Evolutionary conservation across 139 green algal genomes (phyloP).

Genomic region (Ettlia oleoabundans): DNA sequence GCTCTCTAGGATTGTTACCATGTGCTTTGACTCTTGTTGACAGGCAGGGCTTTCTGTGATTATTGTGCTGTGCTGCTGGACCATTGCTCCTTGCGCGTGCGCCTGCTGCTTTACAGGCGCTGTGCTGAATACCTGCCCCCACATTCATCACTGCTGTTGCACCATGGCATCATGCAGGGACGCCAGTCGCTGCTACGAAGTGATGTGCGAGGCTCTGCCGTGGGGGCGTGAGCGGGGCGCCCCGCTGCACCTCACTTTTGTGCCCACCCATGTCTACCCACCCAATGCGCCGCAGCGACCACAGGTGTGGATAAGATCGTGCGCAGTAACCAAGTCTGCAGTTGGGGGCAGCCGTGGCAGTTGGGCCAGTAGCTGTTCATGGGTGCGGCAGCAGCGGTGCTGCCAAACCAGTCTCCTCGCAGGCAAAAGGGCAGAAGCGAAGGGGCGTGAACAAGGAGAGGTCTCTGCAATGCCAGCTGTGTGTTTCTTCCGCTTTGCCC

Average conservation of each 20-base stretch:
- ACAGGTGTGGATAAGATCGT: conserved; percentile 9
- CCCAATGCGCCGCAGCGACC: not conserved
- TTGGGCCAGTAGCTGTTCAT: too few relatives aligned
- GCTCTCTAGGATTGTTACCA: too few relatives aligned
- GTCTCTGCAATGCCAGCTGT: too few relatives aligned
- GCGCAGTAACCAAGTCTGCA: too few relatives aligned
- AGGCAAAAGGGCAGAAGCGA: too few relatives aligned
- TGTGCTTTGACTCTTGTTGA: too few relatives aligned
- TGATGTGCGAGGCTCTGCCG: conserved; percentile 25
- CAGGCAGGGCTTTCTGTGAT: too few relatives aligned
- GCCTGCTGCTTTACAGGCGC: not conserved
- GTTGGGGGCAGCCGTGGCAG: too few relatives aligned
- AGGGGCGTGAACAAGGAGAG: too few relatives aligned
- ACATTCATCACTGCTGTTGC: not conserved
- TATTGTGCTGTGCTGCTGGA: not conserved
- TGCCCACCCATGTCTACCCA: conserved; percentile 39
- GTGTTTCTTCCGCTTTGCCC: not conserved
- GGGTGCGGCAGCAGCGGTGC: too few relatives aligned
- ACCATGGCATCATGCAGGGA: conserved; percentile 9
- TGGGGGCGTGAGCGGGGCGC: conserved; percentile 35
- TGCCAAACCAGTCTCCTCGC: too few relatives aligned
- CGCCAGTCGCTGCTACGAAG: conserved; percentile 30
- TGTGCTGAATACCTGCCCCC: not conserved
- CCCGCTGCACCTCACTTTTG: conserved; percentile 17
- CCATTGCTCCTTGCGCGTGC: not conserved